A percentile compares a stretch with the other conserved stretches of the same genome.
Conservation (phyloP, 345 rosid genomes). For the Garcia nutans region DNA sequence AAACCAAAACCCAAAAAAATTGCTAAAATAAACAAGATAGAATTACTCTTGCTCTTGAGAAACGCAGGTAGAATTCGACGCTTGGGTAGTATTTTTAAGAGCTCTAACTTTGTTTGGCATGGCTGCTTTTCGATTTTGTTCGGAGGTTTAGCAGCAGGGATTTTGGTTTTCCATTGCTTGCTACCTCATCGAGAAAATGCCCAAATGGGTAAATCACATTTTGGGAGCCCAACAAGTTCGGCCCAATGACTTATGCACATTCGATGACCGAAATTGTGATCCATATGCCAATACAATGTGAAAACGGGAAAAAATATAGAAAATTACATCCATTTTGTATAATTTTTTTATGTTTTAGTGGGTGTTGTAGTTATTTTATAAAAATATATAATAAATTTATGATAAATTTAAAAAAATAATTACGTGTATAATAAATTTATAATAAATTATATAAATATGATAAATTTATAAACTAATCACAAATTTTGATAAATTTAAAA, state of each 20-base stretch:
- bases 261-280: background rate
- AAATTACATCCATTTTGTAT: no score
- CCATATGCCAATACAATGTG: background rate
- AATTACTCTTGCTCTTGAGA: slow-evolving; percentile 28
- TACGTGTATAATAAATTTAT: no score
- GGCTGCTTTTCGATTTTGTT: background rate
- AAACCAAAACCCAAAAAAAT: background rate
- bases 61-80: slow-evolving; percentile 10
- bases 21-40: background rate
- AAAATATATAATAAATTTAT: no score
- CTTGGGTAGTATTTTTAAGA: background rate
- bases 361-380: no score
- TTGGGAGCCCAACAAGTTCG: background rate
- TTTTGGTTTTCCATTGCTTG: background rate
- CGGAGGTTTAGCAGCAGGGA: background rate
- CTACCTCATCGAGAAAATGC: background rate
- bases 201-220: background rate
- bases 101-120: slow-evolving; percentile 20
- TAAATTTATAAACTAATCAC: no score
- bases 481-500: no score
- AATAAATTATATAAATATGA: no score
- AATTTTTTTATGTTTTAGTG: no score
- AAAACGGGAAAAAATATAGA: background rate
- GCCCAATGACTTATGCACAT: background rate
- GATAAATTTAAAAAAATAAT: no score